Base-by-base conservation (phyloP, 2,329 filamentous ascomycete species). In the Diplodia mutila region DNA sequence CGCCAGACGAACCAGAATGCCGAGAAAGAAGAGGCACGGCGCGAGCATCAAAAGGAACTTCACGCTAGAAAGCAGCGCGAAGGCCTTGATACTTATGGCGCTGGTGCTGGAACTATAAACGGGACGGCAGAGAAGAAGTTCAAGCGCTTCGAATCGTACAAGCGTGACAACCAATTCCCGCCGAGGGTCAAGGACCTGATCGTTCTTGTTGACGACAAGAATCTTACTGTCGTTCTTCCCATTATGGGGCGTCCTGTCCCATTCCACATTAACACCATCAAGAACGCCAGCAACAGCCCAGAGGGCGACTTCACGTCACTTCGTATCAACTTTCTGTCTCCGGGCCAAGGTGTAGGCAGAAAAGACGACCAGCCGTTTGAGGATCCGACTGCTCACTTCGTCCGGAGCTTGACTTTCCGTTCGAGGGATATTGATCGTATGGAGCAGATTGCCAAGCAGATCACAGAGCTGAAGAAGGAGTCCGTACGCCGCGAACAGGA, bases 321-420 rank as follows among this genome's bases (percentile, higher is more conserved):
- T 39, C 90, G 96, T 71, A 94, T 99, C 84, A 99, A 99, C 82
- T 97, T 99, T 78, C 85, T 99, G 14, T 97, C 94, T 2, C 95
- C 96, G 8, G 95, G 95, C 61, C 95, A 99, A 79, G 95, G 95
- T 84, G 95, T 99, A 55, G 95, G 94, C 69, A 86, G 95, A 75
- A 98, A 97, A 77, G 95, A 99, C 75, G 95, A 99, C 71, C 94
- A 97, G 77, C 95, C 95, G 0, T 98, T 99, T 70, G 96, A 99
- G 79, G 96, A 99, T 78, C 91, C 94, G 8, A 91, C 91, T 1
- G 95, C 95, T 6, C 95, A 99, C 77, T 99, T 99, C 76, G 91
- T 99, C 66, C 88, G 96, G 73, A 98, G 94, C 77, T 83, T 99
- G 79, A 99, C 96, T 0, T 95, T 99, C 83, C 89, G 94, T 67